A percentile compares a stretch with the other conserved stretches of the same genome.
These are phyloP conservation scores for Penicillium sp. DNA, from an alignment of 2,329 filamentous ascomycete species.

Conservation along the genomic window DNA sequence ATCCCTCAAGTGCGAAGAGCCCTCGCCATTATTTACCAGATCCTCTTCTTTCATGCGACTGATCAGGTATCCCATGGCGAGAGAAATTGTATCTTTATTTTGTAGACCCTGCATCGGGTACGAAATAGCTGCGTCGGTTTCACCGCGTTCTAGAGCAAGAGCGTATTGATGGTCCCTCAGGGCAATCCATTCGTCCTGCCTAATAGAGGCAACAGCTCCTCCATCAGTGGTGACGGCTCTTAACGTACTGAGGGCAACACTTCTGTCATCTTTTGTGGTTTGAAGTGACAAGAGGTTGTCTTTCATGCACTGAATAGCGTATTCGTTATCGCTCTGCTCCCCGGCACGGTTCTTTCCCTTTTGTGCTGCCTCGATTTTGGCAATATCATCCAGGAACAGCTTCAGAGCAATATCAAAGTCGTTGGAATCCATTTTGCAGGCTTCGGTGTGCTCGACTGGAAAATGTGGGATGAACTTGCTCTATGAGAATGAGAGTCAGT, in stretches of 20 bases:
- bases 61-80: background rate
- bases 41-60: background rate
- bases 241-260: background rate
- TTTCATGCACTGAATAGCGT: background rate
- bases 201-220: background rate
- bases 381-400: background rate
- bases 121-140: background rate
- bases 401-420: background rate
- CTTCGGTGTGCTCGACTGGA: background rate
- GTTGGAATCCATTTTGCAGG: background rate
- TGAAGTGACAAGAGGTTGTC: background rate
- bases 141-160: background rate
- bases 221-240: background rate
- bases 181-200: background rate
- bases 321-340: background rate
- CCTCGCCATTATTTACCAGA: background rate
- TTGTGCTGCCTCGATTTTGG: background rate
- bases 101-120: background rate
- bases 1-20: background rate
- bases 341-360: background rate
- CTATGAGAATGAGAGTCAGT: background rate
- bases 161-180: background rate
- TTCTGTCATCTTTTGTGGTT: background rate
- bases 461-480: background rate
- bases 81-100: background rate